Evolutionary conservation across 2,329 filamentous ascomycete species (phyloP), one percentile per base, ranked within the genome.

Genomic region (Ceratocystis albifundus): DNA sequence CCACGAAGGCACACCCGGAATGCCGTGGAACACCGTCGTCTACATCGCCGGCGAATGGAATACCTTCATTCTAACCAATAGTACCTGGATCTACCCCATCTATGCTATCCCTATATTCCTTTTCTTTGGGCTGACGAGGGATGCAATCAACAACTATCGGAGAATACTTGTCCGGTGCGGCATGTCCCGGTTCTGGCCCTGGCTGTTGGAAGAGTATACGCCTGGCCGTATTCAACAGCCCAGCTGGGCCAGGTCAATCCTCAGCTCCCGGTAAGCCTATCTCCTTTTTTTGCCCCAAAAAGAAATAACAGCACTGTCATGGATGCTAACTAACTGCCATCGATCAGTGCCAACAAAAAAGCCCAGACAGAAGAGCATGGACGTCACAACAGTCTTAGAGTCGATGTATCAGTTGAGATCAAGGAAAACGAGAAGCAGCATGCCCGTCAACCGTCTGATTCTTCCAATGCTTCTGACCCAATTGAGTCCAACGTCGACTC

Each of bases 61-160:
- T 70, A 81, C 15, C 12, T 79, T 78, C 63, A 64, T 71, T 1
- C 71, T 74, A 62, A 70, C 81, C 70, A 80, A 81, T 69, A 75
- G 77, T 67, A 75, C 75, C 65, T 85, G 80, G 73, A 76, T 84
- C 22, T 69, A 77, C 25, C 79, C 82, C 65, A 62, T 80, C 1
- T 78, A 80, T 1, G 74, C 76, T 3, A 70, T 80, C 0, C 75
- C 78, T 61, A 76, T 84, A 61, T 80, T 84, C 53, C 53, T 77
- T 36, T 83, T 82, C 72, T 85, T 84, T 66, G 82, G 83, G 59
- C 78, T 78, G 67, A 82, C 80, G n/a, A 76, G 76, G 30, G 82
- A 84, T 36, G 80, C 80, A 10, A 74, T 79, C 68, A 80, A 80
- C 66, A 74, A 74, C 64, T 84, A 84, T 71, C 76, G 80, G 22